phyloP scores from a whole-genome alignment of 768 basidiomycete species.

The Suillus bovinus region DNA sequence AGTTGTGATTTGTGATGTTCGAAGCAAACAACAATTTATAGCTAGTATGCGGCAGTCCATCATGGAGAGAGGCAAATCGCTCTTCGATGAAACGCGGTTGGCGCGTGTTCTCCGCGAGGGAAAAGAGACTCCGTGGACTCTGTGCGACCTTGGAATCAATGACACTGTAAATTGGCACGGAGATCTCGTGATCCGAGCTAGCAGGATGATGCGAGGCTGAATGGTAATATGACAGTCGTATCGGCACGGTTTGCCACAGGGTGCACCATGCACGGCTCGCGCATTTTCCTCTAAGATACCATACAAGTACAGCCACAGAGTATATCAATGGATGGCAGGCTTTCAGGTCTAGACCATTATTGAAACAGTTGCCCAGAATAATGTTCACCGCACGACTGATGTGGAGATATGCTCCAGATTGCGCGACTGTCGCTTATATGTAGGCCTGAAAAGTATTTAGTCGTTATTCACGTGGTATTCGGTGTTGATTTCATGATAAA shows the following conservation, averaged over 20 bases:
- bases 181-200: slow-evolving; percentile 3
- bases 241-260: background rate
- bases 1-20: slow-evolving; percentile 36
- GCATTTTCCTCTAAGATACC: background rate
- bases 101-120: slow-evolving; percentile 34
- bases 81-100: slow-evolving; percentile 26
- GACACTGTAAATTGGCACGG: background rate
- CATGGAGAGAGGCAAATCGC: slow-evolving; percentile 11
- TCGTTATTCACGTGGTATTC: background rate
- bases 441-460: background rate
- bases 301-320: background rate
- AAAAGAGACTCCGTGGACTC: slow-evolving; percentile 17
- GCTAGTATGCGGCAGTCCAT: slow-evolving; percentile 12
- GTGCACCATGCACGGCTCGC: background rate
- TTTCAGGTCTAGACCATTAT: background rate
- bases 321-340: background rate
- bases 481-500: background rate
- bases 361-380: background rate
- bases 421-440: background rate
- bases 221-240: background rate
- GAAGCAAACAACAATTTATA: slow-evolving; percentile 27
- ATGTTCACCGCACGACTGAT: background rate
- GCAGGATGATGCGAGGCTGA: slow-evolving; percentile 5
- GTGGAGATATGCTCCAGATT: background rate
- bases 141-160: background rate